Percentiles rank a stretch among this genome's conserved stretches.
Evolutionary conservation across 441 rosid genomes (phyloP).

Genomic region (Euphorbia schlechtendalii): DNA sequence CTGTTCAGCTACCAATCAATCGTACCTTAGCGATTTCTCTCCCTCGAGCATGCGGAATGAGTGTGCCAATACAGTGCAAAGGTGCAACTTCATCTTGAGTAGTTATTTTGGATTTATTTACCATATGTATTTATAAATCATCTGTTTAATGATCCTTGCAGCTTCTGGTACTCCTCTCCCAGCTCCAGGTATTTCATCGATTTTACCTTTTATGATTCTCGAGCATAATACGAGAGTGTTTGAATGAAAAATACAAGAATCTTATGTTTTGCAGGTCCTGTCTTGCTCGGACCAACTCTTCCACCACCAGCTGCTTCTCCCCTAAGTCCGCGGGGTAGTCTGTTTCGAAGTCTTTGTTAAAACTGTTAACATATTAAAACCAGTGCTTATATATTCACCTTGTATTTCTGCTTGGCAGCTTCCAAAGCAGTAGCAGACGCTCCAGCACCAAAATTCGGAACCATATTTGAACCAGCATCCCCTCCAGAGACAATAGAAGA

Average conservation of each 20-base stretch:
- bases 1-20: slow-evolving; percentile 55
- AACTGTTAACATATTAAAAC: not conserved
- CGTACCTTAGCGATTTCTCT: slow-evolving; percentile 57
- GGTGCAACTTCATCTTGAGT: slow-evolving; percentile 25
- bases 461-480: slow-evolving; percentile 27
- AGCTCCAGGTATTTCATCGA: slow-evolving; percentile 52
- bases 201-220: not conserved
- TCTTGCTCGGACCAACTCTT: slow-evolving; percentile 41
- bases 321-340: slow-evolving; percentile 46
- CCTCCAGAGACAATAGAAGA: slow-evolving; percentile 29
- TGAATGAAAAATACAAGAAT: not conserved
- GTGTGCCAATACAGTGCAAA: slow-evolving; percentile 64
- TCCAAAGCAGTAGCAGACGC: slow-evolving; percentile 40
- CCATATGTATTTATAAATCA: not conserved
- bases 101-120: not conserved
- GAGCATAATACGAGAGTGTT: not conserved
- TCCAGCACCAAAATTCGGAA: slow-evolving; percentile 28
- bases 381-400: not conserved
- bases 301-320: slow-evolving; percentile 46
- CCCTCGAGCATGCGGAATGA: slow-evolving; percentile 58
- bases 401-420: slow-evolving; percentile 29
- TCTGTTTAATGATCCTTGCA: slow-evolving; percentile 23
- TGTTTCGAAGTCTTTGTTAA: not conserved
- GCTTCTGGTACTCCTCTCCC: slow-evolving; percentile 74
- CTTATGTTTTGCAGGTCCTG: slow-evolving; percentile 42